Conservation (phyloP, 441 rosid genomes). For the Euphorbia celastroides region DNA sequence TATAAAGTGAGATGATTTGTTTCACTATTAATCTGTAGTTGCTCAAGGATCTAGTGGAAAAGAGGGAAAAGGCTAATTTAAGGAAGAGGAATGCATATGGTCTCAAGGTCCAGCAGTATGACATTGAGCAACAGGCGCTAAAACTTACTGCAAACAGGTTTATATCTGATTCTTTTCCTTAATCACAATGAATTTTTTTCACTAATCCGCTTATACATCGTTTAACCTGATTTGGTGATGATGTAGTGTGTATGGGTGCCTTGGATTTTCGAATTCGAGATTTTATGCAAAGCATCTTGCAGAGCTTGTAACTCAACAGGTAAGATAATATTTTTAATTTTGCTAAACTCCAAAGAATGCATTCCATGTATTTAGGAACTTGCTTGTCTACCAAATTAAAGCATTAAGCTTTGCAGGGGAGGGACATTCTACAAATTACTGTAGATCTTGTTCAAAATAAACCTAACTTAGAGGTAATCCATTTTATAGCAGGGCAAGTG, state of each 20-base stretch:
- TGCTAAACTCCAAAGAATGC: constrained; percentile 12
- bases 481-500: constrained; percentile 18
- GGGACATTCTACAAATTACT: constrained; percentile 91
- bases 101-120: constrained; percentile 75
- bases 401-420: constrained; percentile 53
- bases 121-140: constrained; percentile 93
- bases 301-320: constrained; percentile 88
- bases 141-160: constrained; percentile 98
- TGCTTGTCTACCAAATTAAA: neutral
- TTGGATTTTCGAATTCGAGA: constrained; percentile 95
- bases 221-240: constrained; percentile 8
- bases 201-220: constrained; percentile 11
- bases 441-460: constrained; percentile 94
- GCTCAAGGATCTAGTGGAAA: constrained; percentile 80
- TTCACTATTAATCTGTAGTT: constrained; percentile 44
- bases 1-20: constrained; percentile 16
- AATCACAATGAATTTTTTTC: constrained; percentile 9
- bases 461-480: constrained; percentile 75
- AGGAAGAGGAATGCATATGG: constrained; percentile 83
- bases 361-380: constrained; percentile 5
- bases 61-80: constrained; percentile 76
- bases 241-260: constrained; percentile 97
- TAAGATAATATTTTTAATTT: constrained; percentile 25
- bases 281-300: constrained; percentile 98
- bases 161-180: neutral